phyloP scores from a whole-genome alignment of 176 grass and related monocot species.

The Rhynchospora pubera region DNA sequence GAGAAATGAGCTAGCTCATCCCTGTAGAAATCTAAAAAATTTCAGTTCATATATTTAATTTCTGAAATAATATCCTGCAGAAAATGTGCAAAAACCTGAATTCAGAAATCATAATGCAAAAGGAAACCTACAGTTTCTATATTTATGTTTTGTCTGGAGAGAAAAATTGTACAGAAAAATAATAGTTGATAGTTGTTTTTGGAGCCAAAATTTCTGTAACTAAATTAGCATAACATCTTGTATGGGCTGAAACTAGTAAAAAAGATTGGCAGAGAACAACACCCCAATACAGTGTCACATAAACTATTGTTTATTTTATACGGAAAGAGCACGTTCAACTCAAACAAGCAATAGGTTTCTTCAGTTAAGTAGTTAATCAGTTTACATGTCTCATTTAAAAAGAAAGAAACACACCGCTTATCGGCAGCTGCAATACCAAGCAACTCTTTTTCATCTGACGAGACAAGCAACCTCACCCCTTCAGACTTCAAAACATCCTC shows the following conservation, averaged over 20 bases:
- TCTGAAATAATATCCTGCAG: background rate
- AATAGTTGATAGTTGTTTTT: background rate
- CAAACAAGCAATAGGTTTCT: background rate
- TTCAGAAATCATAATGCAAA: background rate
- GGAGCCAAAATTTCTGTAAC: background rate
- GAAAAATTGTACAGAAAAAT: background rate
- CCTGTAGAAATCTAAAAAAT: slow-evolving; percentile 37
- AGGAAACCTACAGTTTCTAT: background rate
- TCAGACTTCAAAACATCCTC: slow-evolving; percentile 78
- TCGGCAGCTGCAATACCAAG: slow-evolving; percentile 69
- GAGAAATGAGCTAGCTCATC: slow-evolving; percentile 76
- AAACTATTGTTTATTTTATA: background rate
- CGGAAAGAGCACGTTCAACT: background rate
- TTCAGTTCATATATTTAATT: slow-evolving; percentile 1
- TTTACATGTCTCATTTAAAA: background rate
- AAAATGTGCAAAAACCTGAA: background rate
- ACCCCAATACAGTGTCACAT: background rate
- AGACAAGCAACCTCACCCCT: slow-evolving; percentile 62
- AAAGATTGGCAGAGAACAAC: background rate
- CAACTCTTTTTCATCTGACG: slow-evolving; percentile 49
- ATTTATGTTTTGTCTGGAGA: background rate
- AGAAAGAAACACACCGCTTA: slow-evolving; percentile 55
- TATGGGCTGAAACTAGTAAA: background rate
- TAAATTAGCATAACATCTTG: background rate
- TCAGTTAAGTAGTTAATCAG: background rate